Evolutionary conservation across 2,329 filamentous ascomycete species (phyloP).

Genomic region (Sporothrix phasma): DNA sequence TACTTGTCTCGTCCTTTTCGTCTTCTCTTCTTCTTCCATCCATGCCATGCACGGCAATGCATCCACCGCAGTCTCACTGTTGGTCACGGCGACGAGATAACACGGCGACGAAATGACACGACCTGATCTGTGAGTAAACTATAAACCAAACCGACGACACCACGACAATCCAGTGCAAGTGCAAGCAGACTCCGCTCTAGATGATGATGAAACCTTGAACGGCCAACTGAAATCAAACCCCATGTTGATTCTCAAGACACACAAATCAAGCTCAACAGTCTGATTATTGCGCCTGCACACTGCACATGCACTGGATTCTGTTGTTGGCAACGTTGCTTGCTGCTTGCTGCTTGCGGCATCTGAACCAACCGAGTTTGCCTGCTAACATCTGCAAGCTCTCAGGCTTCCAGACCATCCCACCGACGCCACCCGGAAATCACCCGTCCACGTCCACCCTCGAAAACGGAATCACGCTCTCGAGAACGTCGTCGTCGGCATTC

Average conservation of each 20-base stretch:
- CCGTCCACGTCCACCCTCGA: conserved; percentile 16
- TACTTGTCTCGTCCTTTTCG: not conserved
- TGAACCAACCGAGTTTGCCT: not conserved
- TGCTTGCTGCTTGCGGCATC: not conserved
- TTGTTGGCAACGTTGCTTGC: not conserved
- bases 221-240: conserved; percentile 51
- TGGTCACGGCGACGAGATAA: too few relatives aligned
- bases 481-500: conserved; percentile 13
- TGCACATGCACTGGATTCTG: conserved; percentile 3
- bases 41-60: not conserved
- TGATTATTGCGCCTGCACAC: conserved; percentile 30
- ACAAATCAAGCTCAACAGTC: conserved; percentile 44
- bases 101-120: not conserved
- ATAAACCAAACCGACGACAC: not conserved
- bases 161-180: not conserved
- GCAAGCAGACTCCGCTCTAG: conserved; percentile 19
- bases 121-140: conserved; percentile 6
- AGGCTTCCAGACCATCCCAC: not conserved
- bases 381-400: not conserved
- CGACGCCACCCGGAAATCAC: not conserved
- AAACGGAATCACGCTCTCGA: conserved; percentile 27
- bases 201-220: conserved; percentile 54
- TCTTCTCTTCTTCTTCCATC: not conserved
- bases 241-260: conserved; percentile 42
- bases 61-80: not conserved